Base-by-base conservation (phyloP, 208 protist genomes). In the Acanthamoeba polyphaga region DNA sequence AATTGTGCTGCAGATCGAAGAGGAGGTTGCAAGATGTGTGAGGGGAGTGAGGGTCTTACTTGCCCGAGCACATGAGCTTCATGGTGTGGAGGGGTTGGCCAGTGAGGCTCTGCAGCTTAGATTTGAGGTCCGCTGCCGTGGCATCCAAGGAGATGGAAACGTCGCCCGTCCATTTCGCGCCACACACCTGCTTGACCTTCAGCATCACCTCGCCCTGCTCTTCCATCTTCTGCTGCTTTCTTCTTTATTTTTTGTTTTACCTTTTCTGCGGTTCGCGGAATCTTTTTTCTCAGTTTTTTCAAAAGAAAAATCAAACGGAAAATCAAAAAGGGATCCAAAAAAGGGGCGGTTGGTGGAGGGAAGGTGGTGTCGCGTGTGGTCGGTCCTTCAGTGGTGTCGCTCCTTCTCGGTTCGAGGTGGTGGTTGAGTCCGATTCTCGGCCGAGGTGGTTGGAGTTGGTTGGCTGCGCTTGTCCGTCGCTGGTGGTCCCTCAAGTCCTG, bases 171-270 rank as follows among this genome's bases (percentile, higher is more conserved):
- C 82, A 90, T 66, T 90, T 90, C 12, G n/a, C 58, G 5, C 82
- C 82, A 43, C 49, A 90, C 82, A 68, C 58, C 51, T 90, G 82
- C 58, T 90, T 90, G 32, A 90, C 82, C 82, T 90, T 90, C 27
- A 90, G 82, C 53, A 62, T 0, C 51, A 62, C 80, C 17, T 49
- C 60, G 8, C n/a, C 66, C 29, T 74, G 51, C 32, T 85, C 32
- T 85, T 46, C 17, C 22, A 15, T 80, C 43, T 80, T 80, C 38
- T 43, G 1, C 3, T 43, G 38, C 38, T 43, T 43, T 80, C 27
- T 27, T 6, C 2, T 8, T 60, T 60, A 1, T 60, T 22, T 58
- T 12, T 58, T 58, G 0, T 2, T 58, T 10, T 49, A 8, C 46
- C 46, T 60, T 22, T 60, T 60, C 38, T 43, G 38, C 38, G 2